Evolutionary conservation across 2,329 filamentous ascomycete species (phyloP).

Genomic region (Aurifilum marmelostoma): DNA sequence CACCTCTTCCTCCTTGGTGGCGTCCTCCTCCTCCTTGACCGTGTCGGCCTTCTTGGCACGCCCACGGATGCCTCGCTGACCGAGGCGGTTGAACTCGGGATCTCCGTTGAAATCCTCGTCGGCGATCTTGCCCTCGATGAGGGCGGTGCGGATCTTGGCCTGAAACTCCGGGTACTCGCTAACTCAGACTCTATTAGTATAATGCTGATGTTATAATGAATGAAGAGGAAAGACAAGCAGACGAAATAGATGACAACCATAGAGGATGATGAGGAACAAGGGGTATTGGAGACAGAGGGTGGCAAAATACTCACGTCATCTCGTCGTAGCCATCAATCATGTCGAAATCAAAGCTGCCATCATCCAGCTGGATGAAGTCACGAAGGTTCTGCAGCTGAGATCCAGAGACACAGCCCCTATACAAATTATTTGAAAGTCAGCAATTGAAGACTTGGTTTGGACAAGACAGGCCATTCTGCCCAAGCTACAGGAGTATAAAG

Average conservation of each 20-base stretch:
- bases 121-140: conserved; percentile 79
- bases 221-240: no score
- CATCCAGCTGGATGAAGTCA: conserved; percentile 52
- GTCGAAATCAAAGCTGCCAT: conserved; percentile 61
- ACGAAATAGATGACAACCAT: no score
- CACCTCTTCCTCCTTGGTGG: conserved; percentile 24
- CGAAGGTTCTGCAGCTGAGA: conserved; percentile 69
- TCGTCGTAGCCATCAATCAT: conserved; percentile 83
- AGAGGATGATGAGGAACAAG: no score
- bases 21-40: conserved; percentile 38
- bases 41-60: conserved; percentile 41
- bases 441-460: no score
- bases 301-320: conserved; percentile 51
- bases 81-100: conserved; percentile 71
- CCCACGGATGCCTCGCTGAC: conserved; percentile 65
- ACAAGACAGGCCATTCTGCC: no score
- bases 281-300: no score
- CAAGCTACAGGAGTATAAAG: no score
- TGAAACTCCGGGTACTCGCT: conserved; percentile 63
- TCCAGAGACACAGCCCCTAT: conserved; percentile 87
- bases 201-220: no score
- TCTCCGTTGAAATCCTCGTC: conserved; percentile 88
- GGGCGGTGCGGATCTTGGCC: conserved; percentile 72
- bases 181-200: conserved; percentile 20
- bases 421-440: not conserved